Evolutionary conservation across 345 rosid species (phyloP).

Genomic region (Ailanthus altissimus): DNA sequence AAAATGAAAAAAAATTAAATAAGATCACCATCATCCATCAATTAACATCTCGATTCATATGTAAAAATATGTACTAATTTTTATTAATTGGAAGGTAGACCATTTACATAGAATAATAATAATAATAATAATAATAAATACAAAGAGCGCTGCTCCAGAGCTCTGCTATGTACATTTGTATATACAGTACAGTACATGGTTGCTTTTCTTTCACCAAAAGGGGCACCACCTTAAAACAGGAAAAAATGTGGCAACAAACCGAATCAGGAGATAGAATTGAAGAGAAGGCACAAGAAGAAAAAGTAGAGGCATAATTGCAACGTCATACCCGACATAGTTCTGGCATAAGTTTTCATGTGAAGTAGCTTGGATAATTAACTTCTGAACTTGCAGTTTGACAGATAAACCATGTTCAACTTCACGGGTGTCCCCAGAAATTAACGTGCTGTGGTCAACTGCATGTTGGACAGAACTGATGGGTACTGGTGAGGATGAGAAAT

Average conservation of each 20-base stretch:
- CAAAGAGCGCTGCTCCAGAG: too few relatives aligned
- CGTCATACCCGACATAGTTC: conserved; percentile 89
- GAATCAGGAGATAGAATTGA: too few relatives aligned
- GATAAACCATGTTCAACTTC: conserved; percentile 92
- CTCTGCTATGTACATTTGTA: conserved; percentile 16
- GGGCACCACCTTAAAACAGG: conserved; percentile 84
- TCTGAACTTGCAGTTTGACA: conserved; percentile 94
- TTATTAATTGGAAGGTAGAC: too few relatives aligned
- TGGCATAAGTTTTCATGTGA: conserved; percentile 96
- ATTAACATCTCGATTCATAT: too few relatives aligned
- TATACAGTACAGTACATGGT: background rate
- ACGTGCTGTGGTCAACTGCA: conserved; percentile 63
- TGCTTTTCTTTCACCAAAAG: conserved; percentile 60
- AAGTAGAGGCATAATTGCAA: background rate
- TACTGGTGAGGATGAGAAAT: conserved; percentile 58
- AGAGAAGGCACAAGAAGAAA: background rate
- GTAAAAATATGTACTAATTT: too few relatives aligned
- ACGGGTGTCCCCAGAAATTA: conserved; percentile 73
- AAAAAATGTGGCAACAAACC: background rate
- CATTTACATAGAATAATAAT: conserved; percentile 15
- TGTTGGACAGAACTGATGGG: conserved; percentile 51
- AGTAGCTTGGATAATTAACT: conserved; percentile 79
- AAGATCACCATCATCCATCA: too few relatives aligned
- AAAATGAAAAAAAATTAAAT: too few relatives aligned
- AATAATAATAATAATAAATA: background rate